Percentiles rank a stretch among this genome's conserved stretches.
Conservation (phyloP, 208 protist species). For the Chromosphaera perkinsii region DNA sequence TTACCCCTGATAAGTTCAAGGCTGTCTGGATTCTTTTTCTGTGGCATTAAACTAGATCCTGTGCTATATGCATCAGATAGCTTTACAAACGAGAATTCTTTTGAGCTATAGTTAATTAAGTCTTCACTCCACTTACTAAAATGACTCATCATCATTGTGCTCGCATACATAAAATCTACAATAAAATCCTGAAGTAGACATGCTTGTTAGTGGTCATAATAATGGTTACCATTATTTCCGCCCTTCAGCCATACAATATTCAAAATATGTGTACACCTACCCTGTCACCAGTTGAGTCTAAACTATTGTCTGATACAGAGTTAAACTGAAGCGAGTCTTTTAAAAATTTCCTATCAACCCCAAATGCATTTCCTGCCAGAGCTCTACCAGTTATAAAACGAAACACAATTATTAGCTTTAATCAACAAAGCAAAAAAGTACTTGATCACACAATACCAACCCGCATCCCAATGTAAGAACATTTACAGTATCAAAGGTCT, state of each 20-base stretch:
- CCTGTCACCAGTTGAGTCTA: conserved; percentile 16
- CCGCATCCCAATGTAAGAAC: conserved; percentile 33
- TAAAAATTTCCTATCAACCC: conserved; percentile 53
- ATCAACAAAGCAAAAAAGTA: conserved; percentile 21
- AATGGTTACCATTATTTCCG: conserved; percentile 9
- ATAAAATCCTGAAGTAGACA: too few species aligned
- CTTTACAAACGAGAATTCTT: conserved; percentile 61
- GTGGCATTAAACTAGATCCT: conserved; percentile 67
- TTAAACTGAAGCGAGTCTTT: conserved; percentile 26
- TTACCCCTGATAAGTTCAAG: conserved; percentile 67
- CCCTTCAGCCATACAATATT: background rate
- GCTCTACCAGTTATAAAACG: conserved; percentile 47
- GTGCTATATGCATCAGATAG: conserved; percentile 62
- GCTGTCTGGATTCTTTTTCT: conserved; percentile 72
- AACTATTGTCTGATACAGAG: conserved; percentile 37
- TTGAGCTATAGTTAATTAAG: conserved; percentile 57
- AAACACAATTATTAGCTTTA: conserved; percentile 31
- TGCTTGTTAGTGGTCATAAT: conserved; percentile 42
- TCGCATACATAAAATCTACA: conserved; percentile 54
- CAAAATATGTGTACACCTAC: too few species aligned
- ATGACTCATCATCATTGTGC: conserved; percentile 48
- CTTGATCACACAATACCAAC: too few species aligned
- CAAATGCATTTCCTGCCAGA: conserved; percentile 61
- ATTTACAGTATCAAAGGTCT: conserved; percentile 10
- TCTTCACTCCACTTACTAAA: conserved; percentile 62